Conservation (phyloP, 768 basidiomycete genomes). For the Mrakia blollopis region DNA sequence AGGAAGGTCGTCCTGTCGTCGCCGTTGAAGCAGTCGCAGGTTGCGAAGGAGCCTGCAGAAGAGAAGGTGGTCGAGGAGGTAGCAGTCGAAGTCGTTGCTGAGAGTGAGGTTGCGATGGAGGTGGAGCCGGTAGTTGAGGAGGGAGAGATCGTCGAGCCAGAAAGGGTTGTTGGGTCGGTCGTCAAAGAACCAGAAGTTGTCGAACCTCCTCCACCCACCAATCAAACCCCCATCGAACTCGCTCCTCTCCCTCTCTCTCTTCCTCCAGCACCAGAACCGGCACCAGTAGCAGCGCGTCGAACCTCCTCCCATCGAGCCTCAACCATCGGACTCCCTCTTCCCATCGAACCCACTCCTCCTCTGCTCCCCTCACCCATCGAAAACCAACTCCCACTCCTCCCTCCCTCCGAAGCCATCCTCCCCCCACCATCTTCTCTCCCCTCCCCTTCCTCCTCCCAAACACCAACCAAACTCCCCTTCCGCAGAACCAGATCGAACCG, state of each 20-base stretch:
- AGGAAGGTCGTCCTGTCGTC: background rate
- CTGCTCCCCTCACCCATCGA: background rate
- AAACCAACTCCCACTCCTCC: background rate
- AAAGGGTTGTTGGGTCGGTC: background rate
- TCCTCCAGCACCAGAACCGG: too few species aligned
- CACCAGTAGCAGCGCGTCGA: background rate
- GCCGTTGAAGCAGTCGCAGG: background rate
- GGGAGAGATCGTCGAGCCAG: background rate
- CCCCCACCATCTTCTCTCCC: background rate
- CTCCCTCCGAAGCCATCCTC: background rate
- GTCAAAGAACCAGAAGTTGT: background rate
- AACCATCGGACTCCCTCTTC: background rate
- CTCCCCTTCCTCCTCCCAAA: background rate
- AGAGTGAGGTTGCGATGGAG: background rate
- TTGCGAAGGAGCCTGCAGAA: background rate
- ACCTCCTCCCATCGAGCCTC: background rate
- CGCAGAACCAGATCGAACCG: background rate
- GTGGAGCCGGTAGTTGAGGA: background rate
- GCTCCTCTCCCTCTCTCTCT: background rate
- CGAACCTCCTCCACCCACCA: background rate
- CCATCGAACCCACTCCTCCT: background rate
- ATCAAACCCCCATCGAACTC: background rate
- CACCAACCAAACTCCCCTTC: background rate
- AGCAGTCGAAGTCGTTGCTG: too few species aligned
- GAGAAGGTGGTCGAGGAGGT: background rate